Percentiles rank a stretch among this genome's conserved stretches.
These are phyloP conservation scores for Sclerospora graminicola DNA, from an alignment of 352 stramenopile genomes.

Conservation along the genomic window DNA sequence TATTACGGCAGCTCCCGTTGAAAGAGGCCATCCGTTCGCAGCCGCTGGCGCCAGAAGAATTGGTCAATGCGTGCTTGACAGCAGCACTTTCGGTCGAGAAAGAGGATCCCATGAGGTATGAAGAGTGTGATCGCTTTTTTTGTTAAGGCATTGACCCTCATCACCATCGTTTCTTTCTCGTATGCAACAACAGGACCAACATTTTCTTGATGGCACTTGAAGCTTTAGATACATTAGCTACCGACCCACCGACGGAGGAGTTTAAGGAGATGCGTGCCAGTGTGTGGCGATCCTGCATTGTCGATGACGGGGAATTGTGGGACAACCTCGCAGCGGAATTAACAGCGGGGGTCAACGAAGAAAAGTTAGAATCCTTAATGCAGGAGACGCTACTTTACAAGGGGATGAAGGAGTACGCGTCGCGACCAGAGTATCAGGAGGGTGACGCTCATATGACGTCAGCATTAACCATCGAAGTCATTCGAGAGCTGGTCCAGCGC, in stretches of 20 bases:
- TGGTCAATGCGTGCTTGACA: conserved; percentile 42
- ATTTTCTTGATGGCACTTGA: conserved; percentile 65
- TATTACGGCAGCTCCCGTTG: conserved; percentile 48
- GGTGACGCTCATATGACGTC: conserved; percentile 3
- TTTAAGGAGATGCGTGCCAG: conserved; percentile 34
- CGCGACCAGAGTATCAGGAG: conserved; percentile 11
- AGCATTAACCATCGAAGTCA: conserved; percentile 46
- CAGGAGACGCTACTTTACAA: conserved; percentile 59
- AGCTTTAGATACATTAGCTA: conserved; percentile 44
- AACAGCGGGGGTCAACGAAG: conserved; percentile 44
- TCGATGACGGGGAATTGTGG: conserved; percentile 53
- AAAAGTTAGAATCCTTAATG: conserved; percentile 54
- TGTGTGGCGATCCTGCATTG: conserved; percentile 51
- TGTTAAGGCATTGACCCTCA: not conserved
- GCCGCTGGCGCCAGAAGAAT: conserved; percentile 31
- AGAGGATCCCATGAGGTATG: conserved; percentile 46
- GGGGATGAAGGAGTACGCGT: conserved; percentile 42
- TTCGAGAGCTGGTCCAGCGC: conserved; percentile 49
- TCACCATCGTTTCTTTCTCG: not conserved
- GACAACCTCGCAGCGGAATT: conserved; percentile 38
- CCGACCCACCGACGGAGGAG: conserved; percentile 19
- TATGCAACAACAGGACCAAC: conserved; percentile 27
- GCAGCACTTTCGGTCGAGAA: conserved; percentile 27
- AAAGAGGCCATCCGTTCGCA: conserved; percentile 23
- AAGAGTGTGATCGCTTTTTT: not conserved